Base-by-base conservation (phyloP, 1,284 basidiomycete genomes). In the Rhodotorula glutinis region DNA sequence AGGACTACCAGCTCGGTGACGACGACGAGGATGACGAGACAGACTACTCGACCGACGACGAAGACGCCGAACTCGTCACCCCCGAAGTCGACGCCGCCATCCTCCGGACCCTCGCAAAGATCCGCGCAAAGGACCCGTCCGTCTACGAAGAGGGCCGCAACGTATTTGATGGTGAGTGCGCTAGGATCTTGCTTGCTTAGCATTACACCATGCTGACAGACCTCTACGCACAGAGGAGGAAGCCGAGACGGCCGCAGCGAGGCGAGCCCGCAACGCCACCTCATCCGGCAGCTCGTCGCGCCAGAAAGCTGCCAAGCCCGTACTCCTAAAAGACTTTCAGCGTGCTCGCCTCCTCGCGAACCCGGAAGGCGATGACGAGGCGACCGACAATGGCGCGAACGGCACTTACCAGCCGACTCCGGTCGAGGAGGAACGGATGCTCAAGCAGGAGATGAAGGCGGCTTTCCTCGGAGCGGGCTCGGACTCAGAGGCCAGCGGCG, bases 41-140 rank as follows among this genome's bases (percentile, higher is more conserved):
- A 75, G 75, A 77, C 64, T 77, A 77, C 49, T 77, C 76, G 40
- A 77, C 78, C 51, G 88, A 87, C 57, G 95, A 98, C 77, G 92
- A 95, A 77, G 90, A 96, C 67, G 96, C 94, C 19, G 92, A 92
- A 73, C 91, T 98, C 78, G 85, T 98, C 63, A 98, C 93, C 0
- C 92, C 94, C 3, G 88, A 90, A 0, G 85, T 98, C 55, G 95
- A 98, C 77, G 96, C 89, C 53, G 96, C 96, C 25, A 96, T 98
- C 75, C 83, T 98, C 52, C 84, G 92, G 57, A 98, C 94, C 0
- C 82, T 98, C 13, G 89, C 89, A 2, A 85, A 88, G 74, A 98
- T 98, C 68, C 86, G 87, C 76, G 83, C 84, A 64, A 89, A 86
- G 74, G 92, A 98, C 77, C 91, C 91, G 0, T 85, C 83, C 2